Base-by-base conservation (phyloP, 192 early-diverging fungal species). In the Kickxella alabastrina region DNA sequence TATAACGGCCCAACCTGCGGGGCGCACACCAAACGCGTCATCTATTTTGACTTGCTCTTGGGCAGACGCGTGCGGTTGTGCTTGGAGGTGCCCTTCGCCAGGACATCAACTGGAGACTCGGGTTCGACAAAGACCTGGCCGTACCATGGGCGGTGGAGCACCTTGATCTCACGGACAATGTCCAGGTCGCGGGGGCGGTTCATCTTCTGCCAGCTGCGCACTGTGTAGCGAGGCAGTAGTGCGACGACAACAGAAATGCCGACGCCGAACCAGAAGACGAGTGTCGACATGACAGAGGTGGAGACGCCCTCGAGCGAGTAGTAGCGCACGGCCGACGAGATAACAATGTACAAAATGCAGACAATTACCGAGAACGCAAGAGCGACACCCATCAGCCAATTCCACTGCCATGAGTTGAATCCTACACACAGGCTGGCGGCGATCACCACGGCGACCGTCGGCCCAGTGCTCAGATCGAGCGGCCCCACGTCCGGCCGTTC, bases 361-460 rank as follows among this genome's bases (percentile, higher is more conserved):
- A 92, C 64, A 1, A 75, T 49, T 21, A 94, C 80, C 31, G 88
- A 87, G 5, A 83, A 47, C 41, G 60, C 53, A 25, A 97, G 65
- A 23, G 83, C 77, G 22, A 79, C 65, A 14, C 80, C 78, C 44
- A 83, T 88, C 35, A 90, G 56, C 78, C 81, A 90, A 15, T 89
- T 90, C 93, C 93, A 98, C 62, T 85, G 82, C 52, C 84, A 88
- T 1, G 88, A 82, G 57, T 87, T 88, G 41, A 92, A 71, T 13
- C 77, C 85, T 22, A 88, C 80, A 47, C 84, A 85, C 23, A 92
- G 52, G 63, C 92, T 97, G 52, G 90, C 90, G 17, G 83, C 80
- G 10, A 92, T 75, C 37, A 98, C 87, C 14, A 85, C 85, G 0
- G 82, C 72, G 15, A 89, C 77, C 4, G 91, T 90, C 3, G 94